phyloP scores from a whole-genome alignment of 306 rosid genomes.

The Hippophae rhamnoides region DNA sequence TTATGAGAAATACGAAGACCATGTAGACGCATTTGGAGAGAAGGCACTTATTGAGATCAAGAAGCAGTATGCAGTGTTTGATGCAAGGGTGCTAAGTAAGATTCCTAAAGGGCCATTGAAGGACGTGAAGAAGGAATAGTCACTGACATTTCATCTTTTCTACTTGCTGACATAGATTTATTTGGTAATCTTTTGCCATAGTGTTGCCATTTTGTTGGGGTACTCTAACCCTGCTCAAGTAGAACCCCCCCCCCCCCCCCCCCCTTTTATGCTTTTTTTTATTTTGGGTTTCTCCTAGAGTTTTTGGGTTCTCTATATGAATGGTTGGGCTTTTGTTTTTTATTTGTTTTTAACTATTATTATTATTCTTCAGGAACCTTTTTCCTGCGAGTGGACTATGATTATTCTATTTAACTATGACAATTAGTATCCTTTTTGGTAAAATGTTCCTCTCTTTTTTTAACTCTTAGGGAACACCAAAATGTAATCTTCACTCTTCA shows the following conservation, averaged over 20 bases:
- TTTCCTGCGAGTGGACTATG: too few relatives aligned
- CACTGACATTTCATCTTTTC: background rate
- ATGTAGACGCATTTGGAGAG: constrained; percentile 60
- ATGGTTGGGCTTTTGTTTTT: background rate
- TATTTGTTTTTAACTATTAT: too few relatives aligned
- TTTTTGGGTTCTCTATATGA: constrained; percentile 21
- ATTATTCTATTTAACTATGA: too few relatives aligned
- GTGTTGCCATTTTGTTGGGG: background rate
- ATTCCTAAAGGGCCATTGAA: constrained; percentile 44
- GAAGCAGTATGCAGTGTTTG: constrained; percentile 63
- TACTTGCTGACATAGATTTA: constrained; percentile 6
- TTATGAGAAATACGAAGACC: constrained; percentile 63
- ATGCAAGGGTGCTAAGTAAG: constrained; percentile 64
- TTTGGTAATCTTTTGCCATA: constrained; percentile 7
- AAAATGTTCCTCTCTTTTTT: too few relatives aligned
- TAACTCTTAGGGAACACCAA: too few relatives aligned
- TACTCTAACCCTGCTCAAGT: constrained; percentile 23
- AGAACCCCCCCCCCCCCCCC: constrained; percentile 22
- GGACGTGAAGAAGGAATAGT: constrained; percentile 33
- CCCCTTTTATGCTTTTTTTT: constrained; percentile 17
- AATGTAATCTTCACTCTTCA: too few relatives aligned
- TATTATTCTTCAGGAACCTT: too few relatives aligned
- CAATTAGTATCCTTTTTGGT: too few relatives aligned
- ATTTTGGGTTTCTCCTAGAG: constrained; percentile 1
- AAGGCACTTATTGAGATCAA: constrained; percentile 52